A percentile compares a stretch with the other conserved stretches of the same genome.
Conservation (phyloP, 345 rosid genomes). For the Linum tenue region DNA sequence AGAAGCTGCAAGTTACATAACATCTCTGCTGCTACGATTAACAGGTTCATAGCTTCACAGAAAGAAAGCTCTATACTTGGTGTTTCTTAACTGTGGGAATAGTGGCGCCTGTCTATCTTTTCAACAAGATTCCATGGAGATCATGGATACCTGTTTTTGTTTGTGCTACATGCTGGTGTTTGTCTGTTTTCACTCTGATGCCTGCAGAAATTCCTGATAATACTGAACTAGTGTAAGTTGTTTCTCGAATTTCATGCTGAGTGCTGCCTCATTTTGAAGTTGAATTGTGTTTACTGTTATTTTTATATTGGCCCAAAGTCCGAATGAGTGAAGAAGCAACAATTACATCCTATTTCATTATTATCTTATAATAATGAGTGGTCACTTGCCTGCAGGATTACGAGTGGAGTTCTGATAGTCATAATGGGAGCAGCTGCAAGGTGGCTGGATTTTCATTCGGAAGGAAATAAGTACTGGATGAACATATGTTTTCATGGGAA, state of each 20-base stretch:
- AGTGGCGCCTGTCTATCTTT: constrained; percentile 48
- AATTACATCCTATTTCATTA: background rate
- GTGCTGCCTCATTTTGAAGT: background rate
- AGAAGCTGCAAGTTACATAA: constrained; percentile 8
- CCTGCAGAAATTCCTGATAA: constrained; percentile 98
- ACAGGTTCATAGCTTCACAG: constrained; percentile 94
- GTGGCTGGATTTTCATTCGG: constrained; percentile 61
- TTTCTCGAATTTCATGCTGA: constrained; percentile 6
- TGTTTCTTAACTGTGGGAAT: constrained; percentile 63
- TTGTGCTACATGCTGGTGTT: constrained; percentile 63
- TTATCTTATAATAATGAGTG: background rate
- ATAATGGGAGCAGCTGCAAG: constrained; percentile 58
- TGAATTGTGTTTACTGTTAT: background rate
- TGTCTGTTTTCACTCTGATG: constrained; percentile 83
- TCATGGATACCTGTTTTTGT: constrained; percentile 70
- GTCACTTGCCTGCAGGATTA: constrained; percentile 38
- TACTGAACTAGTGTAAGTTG: constrained; percentile 71
- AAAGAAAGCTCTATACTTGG: constrained; percentile 87
- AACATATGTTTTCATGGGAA: constrained; percentile 43
- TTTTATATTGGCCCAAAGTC: background rate
- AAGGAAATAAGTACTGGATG: constrained; percentile 64
- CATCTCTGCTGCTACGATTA: constrained; percentile 16
- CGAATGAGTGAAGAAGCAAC: background rate
- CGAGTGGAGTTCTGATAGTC: constrained; percentile 65
- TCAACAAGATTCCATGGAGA: constrained; percentile 60